Base-by-base conservation (phyloP, 306 rosid species). In the Cucurbita maxima region DNA sequence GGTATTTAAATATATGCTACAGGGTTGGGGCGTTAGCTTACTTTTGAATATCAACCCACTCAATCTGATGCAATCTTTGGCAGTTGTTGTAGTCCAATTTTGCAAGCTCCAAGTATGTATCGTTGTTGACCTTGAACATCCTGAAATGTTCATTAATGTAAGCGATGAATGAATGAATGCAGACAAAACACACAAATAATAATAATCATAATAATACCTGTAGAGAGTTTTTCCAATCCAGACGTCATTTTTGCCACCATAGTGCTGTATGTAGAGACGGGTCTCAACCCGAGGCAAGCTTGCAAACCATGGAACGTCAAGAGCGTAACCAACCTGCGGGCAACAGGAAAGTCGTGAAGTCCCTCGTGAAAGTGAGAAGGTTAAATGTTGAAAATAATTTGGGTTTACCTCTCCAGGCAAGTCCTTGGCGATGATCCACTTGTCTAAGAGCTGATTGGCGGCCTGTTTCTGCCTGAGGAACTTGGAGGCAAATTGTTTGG, bases 201-300 rank as follows among this genome's bases (percentile, higher is more conserved):
- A 30, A 30, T 30, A 50, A 97, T 96, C 1, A 30, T 30, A 30
- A 30, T 30, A 30, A 30, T 30, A 50, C 98, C 97, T 91, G 75
- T 94, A 94, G 16, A 94, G 96, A 19, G 97, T 87, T 82, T 94
- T 94, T 56, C 99, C 99, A n/a, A 94, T 94, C 99, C 99, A 94
- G 0, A 86, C 87, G 52, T 94, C 98, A 77, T 63, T 76, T 11
- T 81, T 81, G 14, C 87, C 98, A 18, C 98, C 98, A 52, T 94
- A 94, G 10, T 94, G 98, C 68, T 90, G 84, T 2, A 94, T 80
- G 76, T 85, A 94, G 56, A 87, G 81, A 81, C 94, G 87, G 34
- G 97, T 81, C 85, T 94, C 97, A 1, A 94, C 76, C 20, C 97
- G 85, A 64, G 88, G 85, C 14, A 94, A 79, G 74, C 82, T 91